These are phyloP conservation scores for Chytriomyces sp. DNA, from an alignment of 192 early-diverging fungal species.

Conservation along the genomic window DNA sequence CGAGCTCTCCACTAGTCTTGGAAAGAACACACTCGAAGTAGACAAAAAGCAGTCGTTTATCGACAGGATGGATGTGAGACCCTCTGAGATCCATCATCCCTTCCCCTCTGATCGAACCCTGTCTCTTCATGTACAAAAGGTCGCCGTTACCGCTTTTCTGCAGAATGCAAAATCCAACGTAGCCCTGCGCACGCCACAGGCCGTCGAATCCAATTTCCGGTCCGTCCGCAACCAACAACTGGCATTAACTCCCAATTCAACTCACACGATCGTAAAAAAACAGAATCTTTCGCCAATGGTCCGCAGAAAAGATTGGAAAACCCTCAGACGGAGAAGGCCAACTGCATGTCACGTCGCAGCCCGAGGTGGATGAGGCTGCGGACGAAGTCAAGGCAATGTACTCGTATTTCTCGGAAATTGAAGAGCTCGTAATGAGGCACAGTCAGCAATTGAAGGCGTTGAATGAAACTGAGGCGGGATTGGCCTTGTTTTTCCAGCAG, in stretches of 20 bases:
- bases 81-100: too few species aligned
- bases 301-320: slow-evolving; percentile 48
- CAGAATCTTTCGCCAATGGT: slow-evolving; percentile 57
- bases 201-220: slow-evolving; percentile 53
- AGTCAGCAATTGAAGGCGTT: slow-evolving; percentile 42
- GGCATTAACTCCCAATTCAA: not conserved
- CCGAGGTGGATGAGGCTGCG: slow-evolving; percentile 60
- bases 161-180: slow-evolving; percentile 33
- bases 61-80: slow-evolving; percentile 39
- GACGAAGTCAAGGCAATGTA: slow-evolving; percentile 53
- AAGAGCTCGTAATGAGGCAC: slow-evolving; percentile 49
- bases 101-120: not conserved
- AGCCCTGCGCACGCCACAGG: slow-evolving; percentile 51
- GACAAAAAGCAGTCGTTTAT: slow-evolving; percentile 34
- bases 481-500: slow-evolving; percentile 59
- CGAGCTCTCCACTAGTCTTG: not conserved
- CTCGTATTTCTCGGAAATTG: slow-evolving; percentile 49
- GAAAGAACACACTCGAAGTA: not conserved
- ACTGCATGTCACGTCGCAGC: slow-evolving; percentile 57
- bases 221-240: slow-evolving; percentile 4
- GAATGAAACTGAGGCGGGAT: slow-evolving; percentile 54
- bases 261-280: not conserved
- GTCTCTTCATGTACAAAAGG: not conserved
- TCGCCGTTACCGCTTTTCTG: slow-evolving; percentile 38
- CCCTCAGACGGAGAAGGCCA: slow-evolving; percentile 19